Evolutionary conservation across 305 asterid species (phyloP), one percentile per base, ranked within the genome.

Genomic region (Rubia occidens): DNA sequence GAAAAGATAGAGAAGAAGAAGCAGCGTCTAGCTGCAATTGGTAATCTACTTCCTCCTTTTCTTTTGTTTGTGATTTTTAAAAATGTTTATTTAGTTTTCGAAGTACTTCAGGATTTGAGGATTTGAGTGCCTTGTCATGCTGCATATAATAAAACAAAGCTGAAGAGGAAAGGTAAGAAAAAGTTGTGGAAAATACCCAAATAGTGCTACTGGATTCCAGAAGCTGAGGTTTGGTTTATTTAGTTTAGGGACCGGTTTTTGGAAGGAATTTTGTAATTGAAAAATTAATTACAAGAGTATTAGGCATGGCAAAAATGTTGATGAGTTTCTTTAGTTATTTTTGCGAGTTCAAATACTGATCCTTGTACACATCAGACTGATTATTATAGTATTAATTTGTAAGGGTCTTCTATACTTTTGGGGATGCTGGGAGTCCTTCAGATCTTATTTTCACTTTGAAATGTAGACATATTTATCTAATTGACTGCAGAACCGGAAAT

Each of bases 21-120:
- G 79, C 97, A 88, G 75, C 96, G 97, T 20, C 88, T 93, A 64
- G 96, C 98, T 72, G 98, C 97, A 83, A 90, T 93, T 74, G 98
- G 98, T 93, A 88, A 74, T 60, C 72, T 56, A 37, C 75, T 75
- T 24, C 39, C 64, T 45, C 42, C n/a, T n/a, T n/a, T 65, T 59
- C 72, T 35, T 42, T 42, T 70, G 66, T 60, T 15, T 9, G 29
- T 56, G 1, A 58, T 21, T 58, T 58, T 55, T 8, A 20, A 24
- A 9, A 58, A 58, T 62, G 63, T 6, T 10, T 43, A 15, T 6
- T 26, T 45, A 15, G 3, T 26, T 20, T 5, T 21, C 24, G 26
- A 35, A 51, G 32, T 13, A 37, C 14, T 32, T 21, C 11, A 29
- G 17, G 13, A 5, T 24, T 21, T 45, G 21, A 51, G 37, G n/a